Base-by-base conservation (phyloP, 257 asterid species). In the Ilex aquifolium region DNA sequence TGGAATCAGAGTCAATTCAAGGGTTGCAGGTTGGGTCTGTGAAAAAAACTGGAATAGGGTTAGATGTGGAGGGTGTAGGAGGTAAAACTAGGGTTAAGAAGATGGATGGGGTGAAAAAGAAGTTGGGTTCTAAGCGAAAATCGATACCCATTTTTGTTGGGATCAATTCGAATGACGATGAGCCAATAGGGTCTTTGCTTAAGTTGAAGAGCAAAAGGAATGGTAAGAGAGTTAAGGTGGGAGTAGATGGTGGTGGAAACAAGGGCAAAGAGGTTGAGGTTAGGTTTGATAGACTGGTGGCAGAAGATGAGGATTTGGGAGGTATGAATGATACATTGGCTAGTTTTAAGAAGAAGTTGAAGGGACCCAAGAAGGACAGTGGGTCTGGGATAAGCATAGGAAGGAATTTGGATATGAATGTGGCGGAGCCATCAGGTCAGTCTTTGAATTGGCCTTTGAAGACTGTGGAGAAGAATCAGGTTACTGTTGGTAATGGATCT, bases 271-370 rank as follows among this genome's bases (percentile, higher is more conserved):
- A 67, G 74, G 72, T 66, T 73, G 80, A 63, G 44, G 30, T n/a
- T 50, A 14, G 21, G n/a, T 9, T 9, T 6, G 56, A 50, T 0
- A 80, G 77, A 74, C 31, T 73, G 65, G 80, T 14, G 65, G 76
- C 44, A 32, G 74, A 72, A 76, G 86, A 66, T 52, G 83, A 76
- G 44, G 93, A 90, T 64, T 69, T 82, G 62, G 85, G 77, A 59
- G 88, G 86, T 65, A 87, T 93, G 99, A 85, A 86, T 60, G 99
- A 93, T 50, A 93, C 99, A 5, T 79, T 93, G 78, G 99, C 96
- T 7, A 88, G 62, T 74, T 87, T 90, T 64, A 82, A 85, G 83
- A 90, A 83, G 78, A 90, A 90, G 75, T 74, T 93, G 82, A 84
- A 74, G 84, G 95, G 74, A 68, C 88, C 96, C 13, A 90, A 82